phyloP scores from a whole-genome alignment of 1,139 yeast genomes.

The Candida labiduridarum region DNA sequence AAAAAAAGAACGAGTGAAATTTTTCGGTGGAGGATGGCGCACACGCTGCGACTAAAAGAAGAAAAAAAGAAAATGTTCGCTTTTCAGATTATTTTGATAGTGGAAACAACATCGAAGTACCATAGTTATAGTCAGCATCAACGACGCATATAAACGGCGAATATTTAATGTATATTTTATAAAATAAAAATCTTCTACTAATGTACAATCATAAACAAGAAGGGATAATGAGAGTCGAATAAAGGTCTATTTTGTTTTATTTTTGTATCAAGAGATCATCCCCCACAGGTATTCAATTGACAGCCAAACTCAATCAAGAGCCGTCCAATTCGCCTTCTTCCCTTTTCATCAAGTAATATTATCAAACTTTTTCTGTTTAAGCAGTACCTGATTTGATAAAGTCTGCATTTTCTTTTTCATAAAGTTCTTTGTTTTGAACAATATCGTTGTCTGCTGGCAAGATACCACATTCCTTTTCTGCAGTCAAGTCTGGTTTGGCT shows the following conservation, averaged over 20 bases:
- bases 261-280: too few species aligned
- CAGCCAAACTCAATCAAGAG: too few species aligned
- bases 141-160: neutral
- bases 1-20: slow-evolving; percentile 1
- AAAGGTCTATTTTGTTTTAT: neutral
- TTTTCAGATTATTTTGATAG: neutral
- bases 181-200: neutral
- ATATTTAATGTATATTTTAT: neutral
- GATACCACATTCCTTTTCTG: slow-evolving; percentile 43
- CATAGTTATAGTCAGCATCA: neutral
- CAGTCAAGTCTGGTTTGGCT: slow-evolving; percentile 44
- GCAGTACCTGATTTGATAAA: slow-evolving; percentile 31
- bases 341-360: too few species aligned
- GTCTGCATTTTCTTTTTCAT: slow-evolving; percentile 40
- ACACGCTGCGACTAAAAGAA: neutral
- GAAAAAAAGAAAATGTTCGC: neutral
- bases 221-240: neutral
- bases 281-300: too few species aligned
- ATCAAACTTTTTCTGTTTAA: neutral
- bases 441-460: slow-evolving; percentile 36
- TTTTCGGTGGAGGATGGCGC: slow-evolving; percentile 4
- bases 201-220: neutral
- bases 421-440: slow-evolving; percentile 32
- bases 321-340: too few species aligned
- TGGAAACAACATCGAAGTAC: neutral